Evolutionary conservation across 441 rosid genomes (phyloP), one percentile per base, ranked within the genome.

Genomic region (Populus trichocarpa): DNA sequence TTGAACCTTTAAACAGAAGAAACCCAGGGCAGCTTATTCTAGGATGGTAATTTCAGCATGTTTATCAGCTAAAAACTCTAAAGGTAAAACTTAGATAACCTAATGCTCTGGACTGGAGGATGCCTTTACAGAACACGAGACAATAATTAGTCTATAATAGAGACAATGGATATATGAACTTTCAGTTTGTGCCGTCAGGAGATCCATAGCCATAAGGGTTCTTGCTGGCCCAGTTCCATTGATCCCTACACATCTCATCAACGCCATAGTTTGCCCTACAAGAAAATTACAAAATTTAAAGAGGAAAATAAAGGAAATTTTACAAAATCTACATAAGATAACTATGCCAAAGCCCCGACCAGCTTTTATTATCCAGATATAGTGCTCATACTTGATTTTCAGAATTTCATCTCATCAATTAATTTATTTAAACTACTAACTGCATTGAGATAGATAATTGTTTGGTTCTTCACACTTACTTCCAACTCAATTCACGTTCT

Each of bases 191-290:
- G 81, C 83, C 3, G 74, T 63, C 84, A 8, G 91, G 71, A 50
- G 96, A 80, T 53, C 71, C 90, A 72, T 93, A 92, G 74, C 99
- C 99, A 63, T 91, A 88, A n/a, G 99, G 97, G 82, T 96, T 92
- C 85, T 91, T 91, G 90, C 92, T 89, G 8, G 99, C 97, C 97
- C 99, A 96, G 81, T 92, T 91, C 98, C 98, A 93, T 69, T 88
- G 95, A 84, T 93, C 98, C 75, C 90, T 85, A 81, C 98, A 96
- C 97, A 96, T 93, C 76, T 96, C 97, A 57, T 89, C 93, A 7
- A 96, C 81, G 13, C 96, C 98, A 46, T 79, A 86, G 76, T 89
- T 92, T 57, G 97, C 92, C 88, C 98, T 93, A 91, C 83, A 82
- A 46, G 13, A 28, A 61, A 33, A 74, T 35, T 3, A 75, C 16